These are phyloP conservation scores for Ceratocystis harringtonii DNA, from an alignment of 2,329 filamentous ascomycete species.

Conservation along the genomic window DNA sequence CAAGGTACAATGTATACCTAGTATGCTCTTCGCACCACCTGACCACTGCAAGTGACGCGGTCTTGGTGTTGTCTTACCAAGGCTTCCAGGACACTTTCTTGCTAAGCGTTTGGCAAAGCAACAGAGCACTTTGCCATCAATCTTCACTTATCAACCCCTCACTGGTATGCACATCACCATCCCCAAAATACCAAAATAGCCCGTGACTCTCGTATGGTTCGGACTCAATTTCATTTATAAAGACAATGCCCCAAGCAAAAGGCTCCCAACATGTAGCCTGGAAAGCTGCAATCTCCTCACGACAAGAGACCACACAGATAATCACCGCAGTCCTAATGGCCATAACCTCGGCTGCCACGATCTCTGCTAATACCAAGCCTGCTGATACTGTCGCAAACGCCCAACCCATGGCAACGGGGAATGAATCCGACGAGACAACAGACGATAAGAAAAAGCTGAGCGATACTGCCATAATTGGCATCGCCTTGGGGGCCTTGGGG, in stretches of 20 bases:
- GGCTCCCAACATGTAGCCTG: no score
- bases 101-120: no score
- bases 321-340: background rate
- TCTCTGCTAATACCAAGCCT: background rate
- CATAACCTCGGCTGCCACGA: background rate
- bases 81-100: background rate
- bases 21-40: background rate
- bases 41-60: background rate
- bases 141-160: background rate
- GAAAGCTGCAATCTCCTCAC: no score
- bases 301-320: background rate
- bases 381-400: background rate
- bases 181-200: background rate
- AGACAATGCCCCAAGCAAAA: no score
- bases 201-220: background rate
- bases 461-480: constrained; percentile 13
- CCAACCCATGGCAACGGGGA: no score
- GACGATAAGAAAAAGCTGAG: background rate
- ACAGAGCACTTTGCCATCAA: no score
- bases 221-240: background rate
- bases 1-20: background rate
- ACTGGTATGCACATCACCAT: background rate
- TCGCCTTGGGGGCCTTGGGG: constrained; percentile 11
- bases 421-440: background rate
- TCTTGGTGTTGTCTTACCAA: background rate